phyloP scores from a whole-genome alignment of 2,329 filamentous ascomycete genomes.

The Elsinoe ampelina region DNA sequence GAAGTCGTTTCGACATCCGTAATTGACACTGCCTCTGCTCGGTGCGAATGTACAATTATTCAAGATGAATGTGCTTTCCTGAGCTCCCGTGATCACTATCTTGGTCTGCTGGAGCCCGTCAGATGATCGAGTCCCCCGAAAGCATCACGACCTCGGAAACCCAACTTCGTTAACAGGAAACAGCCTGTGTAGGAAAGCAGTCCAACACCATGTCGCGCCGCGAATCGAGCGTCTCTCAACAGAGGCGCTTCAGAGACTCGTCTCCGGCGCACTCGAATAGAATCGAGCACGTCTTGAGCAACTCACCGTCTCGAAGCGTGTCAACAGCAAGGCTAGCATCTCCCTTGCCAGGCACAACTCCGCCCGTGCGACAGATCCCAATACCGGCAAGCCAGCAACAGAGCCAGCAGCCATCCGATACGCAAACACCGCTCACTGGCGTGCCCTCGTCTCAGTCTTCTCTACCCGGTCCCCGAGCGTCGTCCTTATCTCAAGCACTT shows the following conservation, averaged over 20 bases:
- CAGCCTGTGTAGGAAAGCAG: background rate
- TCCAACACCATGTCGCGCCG: constrained; percentile 8
- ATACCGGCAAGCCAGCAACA: constrained; percentile 37
- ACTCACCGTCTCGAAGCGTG: constrained; percentile 16
- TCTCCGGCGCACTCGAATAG: background rate
- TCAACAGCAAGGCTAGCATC: constrained; percentile 48
- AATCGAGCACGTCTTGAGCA: background rate
- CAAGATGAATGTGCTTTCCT: background rate
- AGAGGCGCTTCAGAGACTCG: constrained; percentile 2
- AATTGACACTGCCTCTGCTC: background rate
- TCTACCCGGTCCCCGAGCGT: constrained; percentile 68
- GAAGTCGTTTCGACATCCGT: background rate
- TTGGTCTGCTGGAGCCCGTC: background rate
- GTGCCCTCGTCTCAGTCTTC: constrained; percentile 42
- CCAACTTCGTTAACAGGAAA: background rate
- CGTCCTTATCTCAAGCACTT: constrained; percentile 80
- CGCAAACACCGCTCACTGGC: constrained; percentile 54
- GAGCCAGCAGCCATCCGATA: constrained; percentile 28
- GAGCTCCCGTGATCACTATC: background rate
- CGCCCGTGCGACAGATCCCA: constrained; percentile 43
- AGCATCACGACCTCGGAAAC: background rate
- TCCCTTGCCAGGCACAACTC: constrained; percentile 42
- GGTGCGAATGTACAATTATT: background rate
- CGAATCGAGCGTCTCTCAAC: constrained; percentile 3
- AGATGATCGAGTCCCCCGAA: background rate